Evolutionary conservation across 176 grass and related monocot genomes (phyloP).

Genomic region (Secale cereale): DNA sequence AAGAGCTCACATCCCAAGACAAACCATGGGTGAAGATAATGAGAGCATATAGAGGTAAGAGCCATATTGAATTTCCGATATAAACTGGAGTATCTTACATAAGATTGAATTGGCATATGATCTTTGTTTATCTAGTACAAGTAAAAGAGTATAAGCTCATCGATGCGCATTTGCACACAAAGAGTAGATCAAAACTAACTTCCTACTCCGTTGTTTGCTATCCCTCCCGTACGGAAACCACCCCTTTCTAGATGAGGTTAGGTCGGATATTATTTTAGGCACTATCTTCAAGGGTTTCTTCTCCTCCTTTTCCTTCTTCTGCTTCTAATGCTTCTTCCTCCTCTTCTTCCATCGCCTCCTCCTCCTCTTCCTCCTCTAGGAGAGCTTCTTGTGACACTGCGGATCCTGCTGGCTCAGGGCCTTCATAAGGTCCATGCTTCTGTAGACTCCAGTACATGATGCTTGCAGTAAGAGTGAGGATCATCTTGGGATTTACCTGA

Average conservation of each 20-base stretch:
- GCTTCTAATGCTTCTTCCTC: neutral
- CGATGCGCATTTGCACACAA: neutral
- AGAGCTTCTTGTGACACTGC: slow-evolving; percentile 12
- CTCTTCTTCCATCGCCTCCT: neutral
- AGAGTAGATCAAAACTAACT: neutral
- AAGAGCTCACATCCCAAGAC: too few relatives aligned
- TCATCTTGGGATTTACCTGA: slow-evolving; percentile 97
- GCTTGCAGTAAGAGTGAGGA: slow-evolving; percentile 75
- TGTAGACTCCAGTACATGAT: slow-evolving; percentile 93
- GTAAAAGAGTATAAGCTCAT: neutral
- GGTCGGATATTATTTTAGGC: slow-evolving; percentile 21
- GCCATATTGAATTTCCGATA: too few relatives aligned
- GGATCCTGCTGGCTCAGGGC: slow-evolving; percentile 14
- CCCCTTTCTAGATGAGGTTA: slow-evolving; percentile 18
- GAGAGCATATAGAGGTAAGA: too few relatives aligned
- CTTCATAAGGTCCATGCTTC: slow-evolving; percentile 47
- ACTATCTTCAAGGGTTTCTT: slow-evolving; percentile 34
- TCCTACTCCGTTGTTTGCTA: neutral
- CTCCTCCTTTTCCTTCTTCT: neutral
- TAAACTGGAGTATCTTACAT: neutral
- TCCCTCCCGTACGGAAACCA: neutral
- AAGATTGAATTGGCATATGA: neutral
- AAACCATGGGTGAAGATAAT: too few relatives aligned
- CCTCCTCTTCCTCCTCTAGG: slow-evolving; percentile 29
- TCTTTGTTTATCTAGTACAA: neutral